Conservation (phyloP, 225 moss, liverwort and hornwort genomes). For the Pleurozium schreberi region DNA sequence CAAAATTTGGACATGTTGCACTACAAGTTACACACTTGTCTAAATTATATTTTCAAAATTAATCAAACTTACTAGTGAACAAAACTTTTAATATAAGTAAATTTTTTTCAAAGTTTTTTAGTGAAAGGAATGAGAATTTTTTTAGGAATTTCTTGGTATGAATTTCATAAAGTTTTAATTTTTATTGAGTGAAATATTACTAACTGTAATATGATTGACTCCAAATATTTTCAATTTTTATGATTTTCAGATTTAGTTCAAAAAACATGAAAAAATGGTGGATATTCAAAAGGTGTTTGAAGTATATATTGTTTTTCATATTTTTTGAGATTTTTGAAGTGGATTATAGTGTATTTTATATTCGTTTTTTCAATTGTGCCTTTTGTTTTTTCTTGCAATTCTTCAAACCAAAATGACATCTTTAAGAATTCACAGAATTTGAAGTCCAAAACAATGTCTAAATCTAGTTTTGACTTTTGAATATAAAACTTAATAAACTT, state of each 20-base stretch:
- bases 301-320: not conserved
- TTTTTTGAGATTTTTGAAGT: not conserved
- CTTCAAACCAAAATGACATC: not conserved
- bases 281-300: not conserved
- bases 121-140: not conserved
- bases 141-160: accelerated
- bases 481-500: not conserved
- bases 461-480: not conserved
- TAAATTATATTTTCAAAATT: not conserved
- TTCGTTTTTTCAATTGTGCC: too few relatives aligned
- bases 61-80: not conserved
- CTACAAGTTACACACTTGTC: not conserved
- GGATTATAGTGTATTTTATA: not conserved
- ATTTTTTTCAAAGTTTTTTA: not conserved
- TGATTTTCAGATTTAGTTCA: too few relatives aligned
- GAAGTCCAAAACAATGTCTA: not conserved
- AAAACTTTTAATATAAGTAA: not conserved
- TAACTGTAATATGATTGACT: too few relatives aligned
- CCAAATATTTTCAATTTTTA: not conserved
- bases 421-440: not conserved
- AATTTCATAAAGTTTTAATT: not conserved
- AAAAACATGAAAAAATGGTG: not conserved
- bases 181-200: not conserved
- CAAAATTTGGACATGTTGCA: not conserved
- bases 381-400: not conserved